Percentiles rank a stretch among this genome's conserved stretches.
Evolutionary conservation across 176 grass and related monocot genomes (phyloP).

Genomic region (Lolium multiflorum): DNA sequence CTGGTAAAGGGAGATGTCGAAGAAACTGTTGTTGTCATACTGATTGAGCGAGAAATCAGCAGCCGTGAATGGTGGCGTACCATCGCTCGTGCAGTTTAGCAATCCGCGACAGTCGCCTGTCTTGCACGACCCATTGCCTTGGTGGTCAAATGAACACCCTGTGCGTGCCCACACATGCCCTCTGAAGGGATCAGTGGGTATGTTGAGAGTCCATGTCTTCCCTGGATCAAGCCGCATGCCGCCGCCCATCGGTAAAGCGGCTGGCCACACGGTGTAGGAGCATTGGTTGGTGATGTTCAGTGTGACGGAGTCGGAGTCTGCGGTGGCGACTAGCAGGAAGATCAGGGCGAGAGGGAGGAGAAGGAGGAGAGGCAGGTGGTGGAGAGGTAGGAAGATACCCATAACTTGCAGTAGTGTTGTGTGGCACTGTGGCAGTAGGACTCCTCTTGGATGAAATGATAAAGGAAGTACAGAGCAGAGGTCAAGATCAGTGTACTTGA

Average conservation of each 20-base stretch:
- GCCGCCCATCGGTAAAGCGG: background rate
- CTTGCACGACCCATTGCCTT: background rate
- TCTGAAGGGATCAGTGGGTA: background rate
- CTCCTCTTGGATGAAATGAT: background rate
- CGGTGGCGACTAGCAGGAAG: background rate
- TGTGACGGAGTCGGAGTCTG: background rate
- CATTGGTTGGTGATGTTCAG: constrained; percentile 34
- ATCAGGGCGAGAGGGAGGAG: background rate
- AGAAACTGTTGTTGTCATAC: background rate
- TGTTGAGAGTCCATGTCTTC: background rate
- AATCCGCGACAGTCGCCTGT: constrained; percentile 36
- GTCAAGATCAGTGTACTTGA: background rate
- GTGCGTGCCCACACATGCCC: background rate
- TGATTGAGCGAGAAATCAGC: background rate
- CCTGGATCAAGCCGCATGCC: background rate
- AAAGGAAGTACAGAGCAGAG: background rate
- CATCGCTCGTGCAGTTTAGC: background rate
- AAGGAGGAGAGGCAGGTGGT: background rate
- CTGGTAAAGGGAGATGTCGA: constrained; percentile 42
- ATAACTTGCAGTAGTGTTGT: background rate
- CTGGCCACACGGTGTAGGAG: constrained; percentile 39
- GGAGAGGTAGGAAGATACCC: background rate
- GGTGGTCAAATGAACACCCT: constrained; percentile 16
- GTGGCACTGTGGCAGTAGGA: background rate
- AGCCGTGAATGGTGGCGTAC: background rate